These are phyloP conservation scores for Dujonia santamariae DNA, from an alignment of 1,139 yeast genomes.

Conservation along the genomic window DNA sequence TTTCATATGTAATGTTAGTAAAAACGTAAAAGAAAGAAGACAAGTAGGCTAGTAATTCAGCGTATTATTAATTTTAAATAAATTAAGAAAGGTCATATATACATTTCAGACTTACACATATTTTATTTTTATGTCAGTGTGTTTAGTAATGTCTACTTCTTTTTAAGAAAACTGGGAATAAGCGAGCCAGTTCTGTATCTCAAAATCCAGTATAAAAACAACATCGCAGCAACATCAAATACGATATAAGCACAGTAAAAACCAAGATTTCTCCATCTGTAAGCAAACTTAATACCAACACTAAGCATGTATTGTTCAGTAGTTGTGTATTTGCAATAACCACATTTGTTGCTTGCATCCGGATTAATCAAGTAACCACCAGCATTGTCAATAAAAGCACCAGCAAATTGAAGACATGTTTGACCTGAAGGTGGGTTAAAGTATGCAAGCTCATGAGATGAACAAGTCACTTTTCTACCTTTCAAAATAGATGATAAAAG, in stretches of 20 bases:
- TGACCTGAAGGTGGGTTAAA: constrained; percentile 57
- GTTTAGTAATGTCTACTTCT: constrained; percentile 8
- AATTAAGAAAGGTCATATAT: too few species aligned
- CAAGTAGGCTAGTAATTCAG: too few species aligned
- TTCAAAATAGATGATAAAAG: constrained; percentile 53
- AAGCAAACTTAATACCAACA: constrained; percentile 40
- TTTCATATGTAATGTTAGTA: too few species aligned
- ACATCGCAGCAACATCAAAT: constrained; percentile 42
- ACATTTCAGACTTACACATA: too few species aligned
- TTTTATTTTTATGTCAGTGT: neutral
- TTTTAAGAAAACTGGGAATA: constrained; percentile 7
- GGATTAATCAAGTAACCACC: constrained; percentile 59
- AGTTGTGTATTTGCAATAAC: constrained; percentile 50
- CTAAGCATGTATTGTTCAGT: constrained; percentile 53
- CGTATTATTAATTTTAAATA: too few species aligned
- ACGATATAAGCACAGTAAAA: constrained; percentile 52
- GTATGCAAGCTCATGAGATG: constrained; percentile 43
- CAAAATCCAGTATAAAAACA: constrained; percentile 20
- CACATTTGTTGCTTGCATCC: constrained; percentile 50
- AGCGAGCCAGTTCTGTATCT: constrained; percentile 14
- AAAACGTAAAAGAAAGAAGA: too few species aligned
- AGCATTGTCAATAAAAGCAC: constrained; percentile 14
- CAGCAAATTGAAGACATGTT: constrained; percentile 58
- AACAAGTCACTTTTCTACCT: constrained; percentile 53
- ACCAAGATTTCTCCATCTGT: constrained; percentile 69